Evolutionary conservation across 768 basidiomycete genomes (phyloP).

Genomic region (Megacollybia marginata): DNA sequence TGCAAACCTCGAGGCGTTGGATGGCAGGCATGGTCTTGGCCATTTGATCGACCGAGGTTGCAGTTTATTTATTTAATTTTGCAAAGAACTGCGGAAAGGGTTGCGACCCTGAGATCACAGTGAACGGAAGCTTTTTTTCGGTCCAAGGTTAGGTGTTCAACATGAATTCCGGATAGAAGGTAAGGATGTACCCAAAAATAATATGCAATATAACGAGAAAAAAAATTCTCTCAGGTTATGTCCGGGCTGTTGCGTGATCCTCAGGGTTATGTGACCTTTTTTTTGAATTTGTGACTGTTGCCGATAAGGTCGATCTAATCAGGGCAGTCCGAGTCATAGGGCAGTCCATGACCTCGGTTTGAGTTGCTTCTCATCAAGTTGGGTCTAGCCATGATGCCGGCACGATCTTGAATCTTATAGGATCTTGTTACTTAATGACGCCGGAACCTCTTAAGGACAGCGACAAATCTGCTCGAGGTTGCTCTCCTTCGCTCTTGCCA

Average conservation of each 20-base stretch:
- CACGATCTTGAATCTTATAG: conserved; percentile 6
- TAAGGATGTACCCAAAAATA: conserved; percentile 16
- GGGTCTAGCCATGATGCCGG: conserved; percentile 10
- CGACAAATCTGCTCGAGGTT: conserved; percentile 37
- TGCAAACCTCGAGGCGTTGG: no score
- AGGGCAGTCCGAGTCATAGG: no score
- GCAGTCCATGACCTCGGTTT: conserved; percentile 23
- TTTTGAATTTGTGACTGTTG: no score
- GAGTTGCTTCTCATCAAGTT: no score
- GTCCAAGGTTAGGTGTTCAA: conserved; percentile 19
- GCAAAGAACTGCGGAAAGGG: no score
- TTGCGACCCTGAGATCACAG: background rate
- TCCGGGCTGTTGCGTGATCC: background rate
- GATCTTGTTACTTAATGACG: conserved; percentile 47
- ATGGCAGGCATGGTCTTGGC: no score
- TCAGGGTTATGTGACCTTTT: no score
- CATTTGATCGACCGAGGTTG: background rate
- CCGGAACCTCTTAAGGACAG: conserved; percentile 49
- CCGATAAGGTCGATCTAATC: no score
- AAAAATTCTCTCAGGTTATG: background rate
- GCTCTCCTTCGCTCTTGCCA: conserved; percentile 38
- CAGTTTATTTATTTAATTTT: background rate
- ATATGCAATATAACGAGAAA: conserved; percentile 4
- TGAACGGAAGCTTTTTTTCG: conserved; percentile 3
- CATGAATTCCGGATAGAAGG: conserved; percentile 24